A percentile compares a stretch with the other conserved stretches of the same genome.
phyloP scores from a whole-genome alignment of 2,329 filamentous ascomycete genomes.

The Dothideomycetes sp. region DNA sequence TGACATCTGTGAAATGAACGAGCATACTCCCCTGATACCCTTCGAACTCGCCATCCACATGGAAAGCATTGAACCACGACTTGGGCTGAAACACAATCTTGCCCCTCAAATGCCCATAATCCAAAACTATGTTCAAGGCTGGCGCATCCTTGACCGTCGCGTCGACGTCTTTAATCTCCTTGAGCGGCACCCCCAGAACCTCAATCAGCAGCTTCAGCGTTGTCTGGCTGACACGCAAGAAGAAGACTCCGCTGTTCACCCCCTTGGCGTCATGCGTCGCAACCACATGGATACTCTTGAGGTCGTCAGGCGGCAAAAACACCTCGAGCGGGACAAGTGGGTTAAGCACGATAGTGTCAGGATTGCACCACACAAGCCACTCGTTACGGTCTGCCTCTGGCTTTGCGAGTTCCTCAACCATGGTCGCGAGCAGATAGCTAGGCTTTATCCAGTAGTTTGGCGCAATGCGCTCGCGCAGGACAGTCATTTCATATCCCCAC shows the following conservation, averaged over 20 bases:
- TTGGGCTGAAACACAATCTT: constrained; percentile 12
- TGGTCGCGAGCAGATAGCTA: constrained; percentile 16
- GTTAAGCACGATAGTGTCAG: constrained; percentile 20
- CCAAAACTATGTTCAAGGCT: constrained; percentile 10
- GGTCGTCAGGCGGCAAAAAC: constrained; percentile 20
- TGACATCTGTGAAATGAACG: constrained; percentile 14
- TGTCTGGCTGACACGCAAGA: constrained; percentile 18
- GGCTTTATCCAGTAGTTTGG: constrained; percentile 11
- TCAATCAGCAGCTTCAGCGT: constrained; percentile 14
- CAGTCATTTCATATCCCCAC: constrained; percentile 25
- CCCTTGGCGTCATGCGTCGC: constrained; percentile 15
- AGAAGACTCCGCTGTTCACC: constrained; percentile 21
- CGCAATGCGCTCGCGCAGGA: constrained; percentile 21
- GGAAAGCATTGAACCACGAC: constrained; percentile 16
- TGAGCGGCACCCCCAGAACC: constrained; percentile 13
- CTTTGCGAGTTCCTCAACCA: constrained; percentile 20
- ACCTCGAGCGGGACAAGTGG: constrained; percentile 17
- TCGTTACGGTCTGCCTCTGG: constrained; percentile 14
- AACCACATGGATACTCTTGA: constrained; percentile 15
- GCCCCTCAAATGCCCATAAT: constrained; percentile 5
- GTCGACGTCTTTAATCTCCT: constrained; percentile 10
- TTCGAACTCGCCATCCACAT: constrained; percentile 22
- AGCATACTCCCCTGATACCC: constrained; percentile 19
- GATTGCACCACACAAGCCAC: constrained; percentile 23
- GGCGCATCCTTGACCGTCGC: constrained; percentile 12